Evolutionary conservation across 305 asterid species (phyloP).

Genomic region (Plantago lanceolata): DNA sequence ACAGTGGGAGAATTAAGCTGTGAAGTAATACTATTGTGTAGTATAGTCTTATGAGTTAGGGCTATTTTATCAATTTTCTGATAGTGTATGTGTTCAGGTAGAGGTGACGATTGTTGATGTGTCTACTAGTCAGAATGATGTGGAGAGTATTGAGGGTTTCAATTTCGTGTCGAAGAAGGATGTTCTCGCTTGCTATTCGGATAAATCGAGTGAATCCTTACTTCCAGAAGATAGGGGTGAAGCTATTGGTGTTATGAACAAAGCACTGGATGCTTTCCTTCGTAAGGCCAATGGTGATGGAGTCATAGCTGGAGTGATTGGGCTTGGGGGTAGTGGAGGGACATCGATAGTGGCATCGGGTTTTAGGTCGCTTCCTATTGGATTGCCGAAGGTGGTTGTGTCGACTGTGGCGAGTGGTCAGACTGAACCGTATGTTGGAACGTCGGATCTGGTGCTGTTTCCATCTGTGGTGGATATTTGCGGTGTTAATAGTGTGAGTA

Average conservation of each 20-base stretch:
- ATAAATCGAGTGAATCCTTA: slow-evolving; percentile 24
- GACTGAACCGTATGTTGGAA: slow-evolving; percentile 82
- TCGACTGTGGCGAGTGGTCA: slow-evolving; percentile 95
- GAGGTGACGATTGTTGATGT: slow-evolving; percentile 74
- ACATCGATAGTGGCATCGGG: slow-evolving; percentile 82
- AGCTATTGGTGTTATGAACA: slow-evolving; percentile 63
- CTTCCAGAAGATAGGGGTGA: slow-evolving; percentile 79
- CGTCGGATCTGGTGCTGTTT: slow-evolving; percentile 86
- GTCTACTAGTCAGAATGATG: slow-evolving; percentile 44
- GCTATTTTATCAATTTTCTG: neutral
- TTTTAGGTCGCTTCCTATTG: slow-evolving; percentile 78
- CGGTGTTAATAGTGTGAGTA: slow-evolving; percentile 83
- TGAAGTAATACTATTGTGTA: no score
- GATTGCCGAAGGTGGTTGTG: slow-evolving; percentile 70
- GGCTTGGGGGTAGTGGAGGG: slow-evolving; percentile 97
- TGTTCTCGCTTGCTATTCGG: slow-evolving; percentile 49
- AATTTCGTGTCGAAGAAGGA: slow-evolving; percentile 61
- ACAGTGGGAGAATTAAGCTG: no score
- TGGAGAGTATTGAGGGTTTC: slow-evolving; percentile 49
- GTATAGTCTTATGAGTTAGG: neutral
- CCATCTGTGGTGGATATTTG: slow-evolving; percentile 96
- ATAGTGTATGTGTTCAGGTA: slow-evolving; percentile 40
- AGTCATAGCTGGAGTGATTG: slow-evolving; percentile 68
- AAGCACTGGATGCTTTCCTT: slow-evolving; percentile 54
- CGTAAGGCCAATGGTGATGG: slow-evolving; percentile 35